These are phyloP conservation scores for Phytophthora multivora DNA, from an alignment of 352 stramenopile genomes.

Conservation along the genomic window DNA sequence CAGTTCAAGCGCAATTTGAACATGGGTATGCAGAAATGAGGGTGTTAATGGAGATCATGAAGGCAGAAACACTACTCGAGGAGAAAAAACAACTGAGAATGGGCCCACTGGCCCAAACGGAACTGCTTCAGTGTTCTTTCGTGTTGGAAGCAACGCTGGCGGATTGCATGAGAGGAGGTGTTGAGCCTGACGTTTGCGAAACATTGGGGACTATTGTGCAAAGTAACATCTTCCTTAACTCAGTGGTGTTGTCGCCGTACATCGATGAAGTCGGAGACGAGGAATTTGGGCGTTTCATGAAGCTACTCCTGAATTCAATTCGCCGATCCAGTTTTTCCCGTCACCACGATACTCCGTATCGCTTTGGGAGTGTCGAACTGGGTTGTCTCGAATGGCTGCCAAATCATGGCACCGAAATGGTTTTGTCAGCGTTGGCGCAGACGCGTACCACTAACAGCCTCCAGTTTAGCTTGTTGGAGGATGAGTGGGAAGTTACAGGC, in stretches of 20 bases:
- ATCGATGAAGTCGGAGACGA: neutral
- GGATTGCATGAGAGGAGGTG: neutral
- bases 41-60: too few species aligned
- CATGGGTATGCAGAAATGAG: too few species aligned
- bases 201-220: neutral
- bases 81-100: neutral
- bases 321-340: too few species aligned
- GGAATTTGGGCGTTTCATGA: neutral
- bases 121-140: neutral
- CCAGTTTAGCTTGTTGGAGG: neutral
- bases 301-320: neutral
- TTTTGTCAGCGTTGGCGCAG: neutral
- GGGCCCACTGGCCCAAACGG: neutral
- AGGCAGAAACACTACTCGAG: neutral
- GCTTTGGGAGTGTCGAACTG: neutral
- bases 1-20: too few species aligned
- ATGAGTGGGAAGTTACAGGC: too few species aligned
- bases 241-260: neutral
- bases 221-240: neutral
- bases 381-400: neutral
- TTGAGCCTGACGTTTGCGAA: neutral
- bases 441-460: neutral
- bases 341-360: neutral
- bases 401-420: neutral
- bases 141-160: neutral